Base-by-base conservation (phyloP, 768 basidiomycete species). In the Paxillus rubicundulus region DNA sequence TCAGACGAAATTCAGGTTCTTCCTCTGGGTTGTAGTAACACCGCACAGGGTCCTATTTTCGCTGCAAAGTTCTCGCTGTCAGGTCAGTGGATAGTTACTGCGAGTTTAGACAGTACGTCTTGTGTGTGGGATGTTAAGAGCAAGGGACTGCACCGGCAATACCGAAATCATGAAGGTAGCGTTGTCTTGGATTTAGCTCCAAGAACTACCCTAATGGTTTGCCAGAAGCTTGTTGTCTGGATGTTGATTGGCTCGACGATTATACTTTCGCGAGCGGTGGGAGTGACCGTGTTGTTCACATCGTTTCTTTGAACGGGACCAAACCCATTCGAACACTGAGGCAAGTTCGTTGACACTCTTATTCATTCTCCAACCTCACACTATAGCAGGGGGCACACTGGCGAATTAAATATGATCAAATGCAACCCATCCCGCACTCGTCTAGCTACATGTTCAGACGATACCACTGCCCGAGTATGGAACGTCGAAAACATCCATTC, bases 401-500 rank as follows among this genome's bases (percentile, higher is more conserved):
- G 84, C 52, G 91, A 93, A 65, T 77, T 93, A 56, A 92, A 89
- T 61, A 84, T 89, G 65, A 77, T 92, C 45, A 85, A 82, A 64
- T 81, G 79, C 57, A 91, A 87, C 54, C 72, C 80, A 14, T 72
- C 78, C n/a, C 72, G 79, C 34, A 88, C 85, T 28, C 78, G 80
- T 38, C 63, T 93, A 40, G 89, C 88, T 12, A 87, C 89, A 5
- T 90, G 88, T 65, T 89, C 91, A 1, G 91, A 93, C 61, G 91
- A 93, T 57, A 73, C 73, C 56, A 89, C 88, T 0, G 85, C 87
- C 17, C 82, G 86, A 34, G 78, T 92, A 59, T 93, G 89, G 89
- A 77, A 80, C 49, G 70, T 88, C 45, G 80, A 80, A 47, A 74
- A 76, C 45, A 58, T 82, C 18, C 65, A 66, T 53, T 44, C 58